Conservation (phyloP, 2,329 filamentous ascomycete genomes). For the Hypoxylon sp. region DNA sequence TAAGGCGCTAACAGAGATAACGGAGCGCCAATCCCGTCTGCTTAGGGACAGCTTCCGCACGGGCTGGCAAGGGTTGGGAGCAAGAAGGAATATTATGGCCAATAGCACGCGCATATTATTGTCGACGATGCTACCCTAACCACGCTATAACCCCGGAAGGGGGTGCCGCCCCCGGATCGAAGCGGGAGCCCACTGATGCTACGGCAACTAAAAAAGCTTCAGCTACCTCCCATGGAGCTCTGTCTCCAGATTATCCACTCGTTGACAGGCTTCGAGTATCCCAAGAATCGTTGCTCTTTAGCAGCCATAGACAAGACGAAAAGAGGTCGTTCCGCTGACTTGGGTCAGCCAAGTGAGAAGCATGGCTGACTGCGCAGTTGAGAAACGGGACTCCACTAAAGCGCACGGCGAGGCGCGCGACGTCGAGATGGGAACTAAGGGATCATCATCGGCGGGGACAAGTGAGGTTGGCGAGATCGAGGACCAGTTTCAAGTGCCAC, state of each 20-base stretch:
- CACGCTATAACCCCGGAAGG: slow-evolving; percentile 9
- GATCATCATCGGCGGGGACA: slow-evolving; percentile 19
- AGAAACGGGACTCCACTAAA: slow-evolving; percentile 18
- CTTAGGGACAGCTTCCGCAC: slow-evolving; percentile 5
- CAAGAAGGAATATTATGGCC: slow-evolving; percentile 5
- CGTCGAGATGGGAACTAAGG: slow-evolving; percentile 34
- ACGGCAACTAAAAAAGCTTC: slow-evolving; percentile 19
- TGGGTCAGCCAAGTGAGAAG: not conserved
- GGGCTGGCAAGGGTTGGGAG: slow-evolving; percentile 16
- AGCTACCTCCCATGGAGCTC: not conserved
- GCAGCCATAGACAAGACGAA: not conserved
- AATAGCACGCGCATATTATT: slow-evolving; percentile 12
- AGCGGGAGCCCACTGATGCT: slow-evolving; percentile 19
- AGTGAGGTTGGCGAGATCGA: slow-evolving; percentile 36
- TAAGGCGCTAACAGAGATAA: slow-evolving; percentile 2
- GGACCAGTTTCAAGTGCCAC: slow-evolving; percentile 35
- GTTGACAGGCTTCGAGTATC: not conserved
- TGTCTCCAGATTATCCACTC: not conserved
- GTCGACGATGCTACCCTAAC: slow-evolving; percentile 18
- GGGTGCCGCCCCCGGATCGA: slow-evolving; percentile 16
- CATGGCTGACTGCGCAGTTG: slow-evolving; percentile 22
- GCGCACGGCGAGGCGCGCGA: slow-evolving; percentile 17
- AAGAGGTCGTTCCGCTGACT: not conserved
- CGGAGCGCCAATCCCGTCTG: slow-evolving; percentile 16
- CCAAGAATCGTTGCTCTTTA: not conserved